Evolutionary conservation across 192 early-diverging fungal species (phyloP), one percentile per base, ranked within the genome.

Genomic region (Coemansia sp.): DNA sequence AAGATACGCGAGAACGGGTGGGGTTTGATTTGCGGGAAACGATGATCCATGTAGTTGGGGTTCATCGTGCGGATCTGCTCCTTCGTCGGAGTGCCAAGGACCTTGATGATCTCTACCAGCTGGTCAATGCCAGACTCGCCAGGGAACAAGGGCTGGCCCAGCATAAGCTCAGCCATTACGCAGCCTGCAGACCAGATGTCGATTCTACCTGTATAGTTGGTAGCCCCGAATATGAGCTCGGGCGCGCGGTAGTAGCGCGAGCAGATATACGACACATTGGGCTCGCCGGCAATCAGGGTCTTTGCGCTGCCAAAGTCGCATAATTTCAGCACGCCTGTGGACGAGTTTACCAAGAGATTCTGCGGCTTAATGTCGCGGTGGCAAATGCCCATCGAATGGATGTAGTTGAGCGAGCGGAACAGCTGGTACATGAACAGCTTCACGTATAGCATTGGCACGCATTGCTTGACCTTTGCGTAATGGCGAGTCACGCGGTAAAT

Each of bases 351-450:
- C 59, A 99, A 86, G 79, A 99, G 80, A 78, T 99, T 99, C 81
- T 98, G 97, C 62, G 97, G 97, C 84, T 99, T 99, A 75, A 99
- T 98, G 79, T 99, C 97, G 67, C 97, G 90, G 73, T 99, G 97
- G 85, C 97, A 99, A 71, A 99, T 98, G 29, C 96, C 97, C 54
- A 96, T 84, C 44, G 93, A 89, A 79, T 99, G 97, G 75, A 94
- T 94, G 77, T 97, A 99, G 54, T 95, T 94, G 59, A 99, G 85
- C 73, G 96, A 94, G 69, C 97, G 86, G 89, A 97, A 95, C 60
- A 98, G 82, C 78, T 99, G 97, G 84, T 99, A 99, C 92, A 98
- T 97, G 85, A 96, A 99, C 59, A 98, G 85, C 90, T 99, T 98
- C 70, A 99, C 92, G 63, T 87, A 87, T n/a, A 95, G 81, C 87